A percentile compares a stretch with the other conserved stretches of the same genome.
phyloP scores from a whole-genome alignment of 371 early-diverging fungal species.

The Choanephora cucurbitarum region DNA sequence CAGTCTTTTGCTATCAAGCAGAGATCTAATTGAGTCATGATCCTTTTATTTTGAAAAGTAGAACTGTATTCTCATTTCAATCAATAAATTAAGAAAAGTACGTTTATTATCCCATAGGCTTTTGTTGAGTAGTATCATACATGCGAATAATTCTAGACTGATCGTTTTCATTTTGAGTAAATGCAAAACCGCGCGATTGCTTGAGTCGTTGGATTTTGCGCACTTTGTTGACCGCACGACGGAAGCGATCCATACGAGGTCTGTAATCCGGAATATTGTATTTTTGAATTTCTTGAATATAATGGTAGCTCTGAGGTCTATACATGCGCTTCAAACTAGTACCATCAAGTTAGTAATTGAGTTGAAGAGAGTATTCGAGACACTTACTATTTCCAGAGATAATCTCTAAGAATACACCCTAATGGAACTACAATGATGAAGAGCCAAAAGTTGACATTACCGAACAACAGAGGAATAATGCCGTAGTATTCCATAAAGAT shows the following conservation, averaged over 20 bases:
- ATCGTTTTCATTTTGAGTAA: slow-evolving; percentile 95
- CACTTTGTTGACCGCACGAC: slow-evolving; percentile 95
- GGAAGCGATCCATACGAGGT: slow-evolving; percentile 95
- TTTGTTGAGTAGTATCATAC: slow-evolving; percentile 94
- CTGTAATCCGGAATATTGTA: slow-evolving; percentile 96
- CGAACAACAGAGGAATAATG: slow-evolving; percentile 67
- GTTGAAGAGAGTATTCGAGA: neutral
- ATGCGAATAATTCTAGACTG: slow-evolving; percentile 91
- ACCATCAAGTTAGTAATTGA: slow-evolving; percentile 1
- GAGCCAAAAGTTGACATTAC: slow-evolving; percentile 85
- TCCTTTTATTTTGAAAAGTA: too few species aligned
- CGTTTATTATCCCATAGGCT: slow-evolving; percentile 70
- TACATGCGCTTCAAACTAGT: slow-evolving; percentile 81
- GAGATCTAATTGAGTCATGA: too few species aligned
- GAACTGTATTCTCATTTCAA: too few species aligned
- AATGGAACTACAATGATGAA: slow-evolving; percentile 81
- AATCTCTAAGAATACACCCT: slow-evolving; percentile 82
- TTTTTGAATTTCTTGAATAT: slow-evolving; percentile 97
- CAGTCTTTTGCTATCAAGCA: too few species aligned
- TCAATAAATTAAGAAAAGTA: too few species aligned
- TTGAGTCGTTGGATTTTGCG: slow-evolving; percentile 91
- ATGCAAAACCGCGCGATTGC: slow-evolving; percentile 93
- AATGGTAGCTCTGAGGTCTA: slow-evolving; percentile 83
- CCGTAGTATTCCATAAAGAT: slow-evolving; percentile 86
- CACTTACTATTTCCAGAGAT: slow-evolving; percentile 89